These are phyloP conservation scores for Starmerella apis DNA, from an alignment of 805 yeast genomes.

Conservation along the genomic window DNA sequence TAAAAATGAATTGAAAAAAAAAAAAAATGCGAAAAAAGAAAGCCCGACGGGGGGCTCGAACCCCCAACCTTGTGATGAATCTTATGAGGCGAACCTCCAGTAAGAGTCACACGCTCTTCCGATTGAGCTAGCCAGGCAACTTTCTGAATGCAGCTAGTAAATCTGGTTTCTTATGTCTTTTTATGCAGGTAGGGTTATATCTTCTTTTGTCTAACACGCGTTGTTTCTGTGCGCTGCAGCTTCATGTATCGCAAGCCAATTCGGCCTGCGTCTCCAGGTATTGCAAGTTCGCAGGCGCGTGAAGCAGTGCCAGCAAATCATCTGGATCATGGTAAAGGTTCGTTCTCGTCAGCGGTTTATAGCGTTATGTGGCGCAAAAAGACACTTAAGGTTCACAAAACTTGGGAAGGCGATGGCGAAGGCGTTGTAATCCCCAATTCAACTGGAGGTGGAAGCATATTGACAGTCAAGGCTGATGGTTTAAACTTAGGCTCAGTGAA, in stretches of 20 bases:
- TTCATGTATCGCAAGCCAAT: slow-evolving; percentile 2
- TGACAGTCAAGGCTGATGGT: slow-evolving; percentile 26
- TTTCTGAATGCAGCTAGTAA: background rate
- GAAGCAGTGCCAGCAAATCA: too few species aligned
- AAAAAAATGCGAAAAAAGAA: slow-evolving; percentile 6
- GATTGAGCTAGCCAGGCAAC: slow-evolving; percentile 26
- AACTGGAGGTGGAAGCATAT: background rate
- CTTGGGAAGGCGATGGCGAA: slow-evolving; percentile 90
- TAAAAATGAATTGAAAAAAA: background rate
- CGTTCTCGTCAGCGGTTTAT: too few species aligned
- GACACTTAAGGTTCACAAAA: slow-evolving; percentile 67
- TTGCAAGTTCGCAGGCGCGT: background rate
- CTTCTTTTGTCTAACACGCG: background rate
- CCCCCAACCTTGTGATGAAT: slow-evolving; percentile 27
- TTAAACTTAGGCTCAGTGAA: slow-evolving; percentile 28
- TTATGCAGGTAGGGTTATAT: too few species aligned
- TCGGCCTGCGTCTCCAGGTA: background rate
- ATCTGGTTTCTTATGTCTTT: too few species aligned
- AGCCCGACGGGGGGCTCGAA: slow-evolving; percentile 28
- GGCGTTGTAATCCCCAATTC: background rate
- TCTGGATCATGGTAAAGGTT: too few species aligned
- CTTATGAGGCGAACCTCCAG: slow-evolving; percentile 11
- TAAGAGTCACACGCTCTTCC: slow-evolving; percentile 28
- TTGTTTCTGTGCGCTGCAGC: background rate
- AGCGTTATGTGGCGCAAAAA: slow-evolving; percentile 58